Percentiles rank a stretch among this genome's conserved stretches.
These are phyloP conservation scores for Dactylellina haptotyla DNA, from an alignment of 2,329 filamentous ascomycete genomes.

Conservation along the genomic window DNA sequence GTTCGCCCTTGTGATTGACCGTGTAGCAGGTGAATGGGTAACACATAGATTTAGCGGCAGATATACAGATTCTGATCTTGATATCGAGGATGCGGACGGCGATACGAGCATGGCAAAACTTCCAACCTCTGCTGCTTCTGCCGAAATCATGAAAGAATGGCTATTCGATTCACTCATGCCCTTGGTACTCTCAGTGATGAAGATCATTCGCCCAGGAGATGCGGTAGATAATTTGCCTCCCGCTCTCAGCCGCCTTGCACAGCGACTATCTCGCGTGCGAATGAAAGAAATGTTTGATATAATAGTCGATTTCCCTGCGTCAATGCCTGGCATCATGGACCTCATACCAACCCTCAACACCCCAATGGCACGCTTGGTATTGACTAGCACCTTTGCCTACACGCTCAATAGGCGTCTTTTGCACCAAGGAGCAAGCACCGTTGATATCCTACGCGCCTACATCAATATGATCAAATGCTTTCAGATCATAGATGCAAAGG, in stretches of 20 bases:
- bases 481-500: slow-evolving; percentile 71
- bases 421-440: slow-evolving; percentile 75
- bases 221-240: slow-evolving; percentile 33
- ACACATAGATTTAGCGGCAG: slow-evolving; percentile 44
- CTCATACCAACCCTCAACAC: slow-evolving; percentile 52
- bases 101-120: slow-evolving; percentile 52
- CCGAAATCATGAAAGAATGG: slow-evolving; percentile 52
- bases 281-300: slow-evolving; percentile 82
- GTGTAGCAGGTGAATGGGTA: slow-evolving; percentile 52
- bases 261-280: slow-evolving; percentile 72
- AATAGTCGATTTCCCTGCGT: slow-evolving; percentile 77
- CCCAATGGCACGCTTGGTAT: slow-evolving; percentile 67
- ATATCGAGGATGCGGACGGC: slow-evolving; percentile 40
- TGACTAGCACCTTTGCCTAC: slow-evolving; percentile 75
- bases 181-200: slow-evolving; percentile 44
- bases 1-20: slow-evolving; percentile 45
- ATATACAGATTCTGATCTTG: slow-evolving; percentile 43
- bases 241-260: slow-evolving; percentile 56
- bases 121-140: slow-evolving; percentile 42
- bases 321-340: slow-evolving; percentile 77
- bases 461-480: slow-evolving; percentile 74
- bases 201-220: slow-evolving; percentile 43
- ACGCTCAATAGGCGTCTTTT: slow-evolving; percentile 74
- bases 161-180: slow-evolving; percentile 44
- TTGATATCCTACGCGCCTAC: slow-evolving; percentile 74